Base-by-base conservation (phyloP, 768 basidiomycete species). In the Boletus vermiculosoides region DNA sequence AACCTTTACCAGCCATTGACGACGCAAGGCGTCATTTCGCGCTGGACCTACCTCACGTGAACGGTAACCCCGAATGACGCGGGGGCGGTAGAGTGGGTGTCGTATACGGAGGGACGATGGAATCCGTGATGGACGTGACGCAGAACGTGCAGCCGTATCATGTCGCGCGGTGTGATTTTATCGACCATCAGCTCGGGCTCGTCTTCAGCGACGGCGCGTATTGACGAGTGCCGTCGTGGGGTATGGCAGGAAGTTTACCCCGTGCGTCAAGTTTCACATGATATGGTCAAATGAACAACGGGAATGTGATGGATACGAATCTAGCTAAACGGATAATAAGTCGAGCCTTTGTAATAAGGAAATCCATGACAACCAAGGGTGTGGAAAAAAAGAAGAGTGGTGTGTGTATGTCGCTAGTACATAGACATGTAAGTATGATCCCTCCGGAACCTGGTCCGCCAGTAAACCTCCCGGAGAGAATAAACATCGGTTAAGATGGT, bases 391-490 rank as follows among this genome's bases (percentile, higher is more conserved):
- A 36, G 5, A 5, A 10, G 2, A 28, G 23, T 12, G 5, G 1
- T 16, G 33, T 42, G 45, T 11, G 3, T 18, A 3, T 39, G 1
- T 18, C 4, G 10, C 30, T 30, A 30, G 30, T 30, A 40, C 4
- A 40, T 0, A n/a, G n/a, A 40, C 16, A 10, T 40, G 1, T 39
- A 39, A 18, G 8, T 8, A 30, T 9, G 9, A 2, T 37, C 20
- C 45, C 46, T 52, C 33, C 20, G 6, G 30, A 36, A 54, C 45
- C 9, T 7, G 39, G 45, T 54, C 45, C 20, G 52, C 56, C 40
- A 65, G 63, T 52, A 58, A 57, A 55, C 55, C 52, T 23, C 23
- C 37, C 44, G 51, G 33, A 41, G 39, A 50, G 34, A 44, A 18
- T 25, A 34, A 36, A 47, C 34, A 25, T 28, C 33, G 18, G 44